phyloP scores from a whole-genome alignment of 352 stramenopile species.

The Phytopythium vexans region DNA sequence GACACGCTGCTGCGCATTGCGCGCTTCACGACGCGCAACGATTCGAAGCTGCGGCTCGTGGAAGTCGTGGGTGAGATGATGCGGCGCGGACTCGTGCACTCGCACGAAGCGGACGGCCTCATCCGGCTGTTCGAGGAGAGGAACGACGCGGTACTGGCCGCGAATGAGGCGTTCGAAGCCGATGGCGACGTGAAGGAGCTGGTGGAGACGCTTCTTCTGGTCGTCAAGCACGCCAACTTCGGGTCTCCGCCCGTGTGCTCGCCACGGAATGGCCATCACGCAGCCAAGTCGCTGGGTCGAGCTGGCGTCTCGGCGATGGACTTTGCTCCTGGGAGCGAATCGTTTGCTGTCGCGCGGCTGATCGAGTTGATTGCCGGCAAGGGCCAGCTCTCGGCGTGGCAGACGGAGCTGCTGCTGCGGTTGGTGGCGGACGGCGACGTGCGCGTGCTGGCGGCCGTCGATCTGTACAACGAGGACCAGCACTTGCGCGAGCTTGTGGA shows the following conservation, averaged over 20 bases:
- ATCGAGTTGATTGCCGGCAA: slow-evolving; percentile 31
- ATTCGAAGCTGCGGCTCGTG: slow-evolving; percentile 43
- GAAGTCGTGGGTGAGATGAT: slow-evolving; percentile 75
- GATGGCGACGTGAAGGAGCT: slow-evolving; percentile 74
- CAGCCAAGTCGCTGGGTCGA: too few relatives aligned
- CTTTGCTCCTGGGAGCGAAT: slow-evolving; percentile 4
- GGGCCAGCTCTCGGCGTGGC: slow-evolving; percentile 44
- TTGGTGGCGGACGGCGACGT: slow-evolving; percentile 38
- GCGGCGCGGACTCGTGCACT: slow-evolving; percentile 36
- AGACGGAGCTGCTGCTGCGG: slow-evolving; percentile 56
- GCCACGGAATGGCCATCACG: neutral
- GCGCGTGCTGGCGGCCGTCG: slow-evolving; percentile 47
- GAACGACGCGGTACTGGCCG: slow-evolving; percentile 72
- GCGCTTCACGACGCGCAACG: slow-evolving; percentile 46
- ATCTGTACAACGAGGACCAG: slow-evolving; percentile 50
- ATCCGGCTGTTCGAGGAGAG: slow-evolving; percentile 58
- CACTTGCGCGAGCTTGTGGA: slow-evolving; percentile 49
- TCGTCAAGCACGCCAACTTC: slow-evolving; percentile 80
- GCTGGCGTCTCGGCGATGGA: too few relatives aligned
- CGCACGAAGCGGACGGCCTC: slow-evolving; percentile 56
- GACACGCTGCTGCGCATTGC: slow-evolving; percentile 53
- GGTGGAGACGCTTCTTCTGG: slow-evolving; percentile 72
- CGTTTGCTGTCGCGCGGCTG: slow-evolving; percentile 21
- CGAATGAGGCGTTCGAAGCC: slow-evolving; percentile 67
- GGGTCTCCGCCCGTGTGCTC: slow-evolving; percentile 9